Evolutionary conservation across 371 early-diverging fungal genomes (phyloP).

Genomic region (Mortierella sp.): DNA sequence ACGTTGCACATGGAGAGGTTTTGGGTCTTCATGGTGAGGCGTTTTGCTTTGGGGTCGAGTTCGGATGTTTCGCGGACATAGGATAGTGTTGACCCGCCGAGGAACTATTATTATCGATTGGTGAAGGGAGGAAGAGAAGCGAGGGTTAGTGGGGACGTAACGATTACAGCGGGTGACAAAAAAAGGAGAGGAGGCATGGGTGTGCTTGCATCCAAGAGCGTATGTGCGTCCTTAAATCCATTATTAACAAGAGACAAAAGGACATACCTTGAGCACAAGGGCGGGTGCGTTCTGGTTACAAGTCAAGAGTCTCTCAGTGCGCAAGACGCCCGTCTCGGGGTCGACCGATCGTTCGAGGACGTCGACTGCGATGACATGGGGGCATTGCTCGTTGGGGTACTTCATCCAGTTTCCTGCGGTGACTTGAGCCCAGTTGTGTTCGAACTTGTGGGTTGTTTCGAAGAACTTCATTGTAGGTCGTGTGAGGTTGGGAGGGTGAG

Average conservation of each 20-base stretch:
- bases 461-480: slow-evolving; percentile 76
- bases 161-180: background rate
- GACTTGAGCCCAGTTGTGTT: slow-evolving; percentile 88
- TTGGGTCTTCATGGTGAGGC: slow-evolving; percentile 78
- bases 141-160: background rate
- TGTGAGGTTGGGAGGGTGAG: background rate
- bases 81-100: slow-evolving; percentile 75
- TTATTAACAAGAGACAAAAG: background rate
- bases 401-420: slow-evolving; percentile 96
- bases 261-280: slow-evolving; percentile 70
- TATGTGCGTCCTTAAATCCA: background rate
- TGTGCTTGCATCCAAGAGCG: too few species aligned
- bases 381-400: slow-evolving; percentile 94
- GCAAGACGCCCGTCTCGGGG: slow-evolving; percentile 85
- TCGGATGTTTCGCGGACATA: slow-evolving; percentile 91
- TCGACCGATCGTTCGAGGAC: slow-evolving; percentile 85
- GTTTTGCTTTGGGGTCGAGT: slow-evolving; percentile 83
- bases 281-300: slow-evolving; percentile 90
- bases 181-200: background rate
- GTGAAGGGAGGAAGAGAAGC: background rate
- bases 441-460: slow-evolving; percentile 72
- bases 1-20: slow-evolving; percentile 84
- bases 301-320: slow-evolving; percentile 91
- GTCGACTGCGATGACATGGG: slow-evolving; percentile 94
- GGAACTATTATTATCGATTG: slow-evolving; percentile 62